Conservation (phyloP, 805 yeast species). For the Yarrowia hollandica region DNA sequence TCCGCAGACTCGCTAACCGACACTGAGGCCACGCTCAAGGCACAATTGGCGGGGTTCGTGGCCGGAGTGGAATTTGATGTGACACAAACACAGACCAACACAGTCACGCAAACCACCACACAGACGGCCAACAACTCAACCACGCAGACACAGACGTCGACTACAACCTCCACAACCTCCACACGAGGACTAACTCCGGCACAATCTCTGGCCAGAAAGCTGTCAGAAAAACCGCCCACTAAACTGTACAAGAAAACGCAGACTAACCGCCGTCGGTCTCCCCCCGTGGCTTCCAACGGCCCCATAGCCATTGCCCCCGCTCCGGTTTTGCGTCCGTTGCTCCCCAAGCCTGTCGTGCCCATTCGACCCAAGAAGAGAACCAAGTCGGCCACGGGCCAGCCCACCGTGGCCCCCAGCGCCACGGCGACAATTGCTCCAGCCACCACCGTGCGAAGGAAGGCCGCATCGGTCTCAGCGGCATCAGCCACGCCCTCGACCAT, state of each 20-base stretch:
- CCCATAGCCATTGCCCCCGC: slow-evolving; percentile 29
- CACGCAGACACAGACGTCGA: background rate
- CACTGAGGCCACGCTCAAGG: slow-evolving; percentile 25
- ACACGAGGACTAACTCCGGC: slow-evolving; percentile 14
- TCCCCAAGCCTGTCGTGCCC: slow-evolving; percentile 26
- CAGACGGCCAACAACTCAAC: background rate
- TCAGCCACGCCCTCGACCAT: background rate
- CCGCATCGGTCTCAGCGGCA: no score
- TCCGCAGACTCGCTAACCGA: slow-evolving; percentile 3
- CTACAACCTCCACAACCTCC: background rate
- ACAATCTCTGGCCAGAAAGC: slow-evolving; percentile 19
- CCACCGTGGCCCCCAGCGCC: background rate
- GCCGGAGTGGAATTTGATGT: no score
- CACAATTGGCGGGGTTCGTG: slow-evolving; percentile 21
- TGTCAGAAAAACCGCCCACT: slow-evolving; percentile 26
- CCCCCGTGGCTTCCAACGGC: slow-evolving; percentile 6
- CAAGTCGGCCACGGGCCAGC: background rate
- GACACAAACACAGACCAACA: no score
- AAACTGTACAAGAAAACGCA: slow-evolving; percentile 20
- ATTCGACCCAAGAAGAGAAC: slow-evolving; percentile 10
- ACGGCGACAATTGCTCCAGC: no score
- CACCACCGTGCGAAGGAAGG: no score
- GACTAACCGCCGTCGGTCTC: slow-evolving; percentile 20
- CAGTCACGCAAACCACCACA: background rate
- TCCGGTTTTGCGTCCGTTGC: slow-evolving; percentile 17